These are phyloP conservation scores for Leucocoprinus sp. DNA, from an alignment of 768 basidiomycete genomes.

Conservation along the genomic window DNA sequence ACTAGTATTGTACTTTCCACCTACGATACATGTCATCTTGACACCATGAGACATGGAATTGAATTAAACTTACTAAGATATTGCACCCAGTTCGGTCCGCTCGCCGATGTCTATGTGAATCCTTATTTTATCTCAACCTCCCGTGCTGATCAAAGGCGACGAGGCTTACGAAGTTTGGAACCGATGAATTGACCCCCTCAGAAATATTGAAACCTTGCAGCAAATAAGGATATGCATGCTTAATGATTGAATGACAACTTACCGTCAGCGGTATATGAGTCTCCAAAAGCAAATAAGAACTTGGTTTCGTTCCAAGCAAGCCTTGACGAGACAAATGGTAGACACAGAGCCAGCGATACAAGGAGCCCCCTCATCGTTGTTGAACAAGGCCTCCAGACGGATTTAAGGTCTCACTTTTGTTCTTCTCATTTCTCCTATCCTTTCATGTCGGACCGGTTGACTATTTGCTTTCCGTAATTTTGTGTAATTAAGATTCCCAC, in stretches of 20 bases:
- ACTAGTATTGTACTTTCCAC: conserved; percentile 47
- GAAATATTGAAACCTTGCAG: conserved; percentile 47
- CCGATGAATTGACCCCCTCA: conserved; percentile 42
- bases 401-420: no score
- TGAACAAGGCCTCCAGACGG: no score
- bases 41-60: background rate
- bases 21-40: conserved; percentile 19
- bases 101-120: conserved; percentile 40
- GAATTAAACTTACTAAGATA: conserved; percentile 33
- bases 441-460: no score
- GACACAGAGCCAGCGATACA: background rate
- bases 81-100: conserved; percentile 58
- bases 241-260: background rate
- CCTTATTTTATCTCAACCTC: background rate
- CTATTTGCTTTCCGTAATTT: no score
- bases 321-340: conserved; percentile 16
- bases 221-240: background rate
- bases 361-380: background rate
- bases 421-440: no score
- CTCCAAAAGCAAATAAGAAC: conserved; percentile 54
- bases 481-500: no score
- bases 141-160: background rate
- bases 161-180: conserved; percentile 41
- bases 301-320: conserved; percentile 46
- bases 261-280: conserved; percentile 51